phyloP scores from a whole-genome alignment of 257 asterid genomes.

The Verbascum thapsus region DNA sequence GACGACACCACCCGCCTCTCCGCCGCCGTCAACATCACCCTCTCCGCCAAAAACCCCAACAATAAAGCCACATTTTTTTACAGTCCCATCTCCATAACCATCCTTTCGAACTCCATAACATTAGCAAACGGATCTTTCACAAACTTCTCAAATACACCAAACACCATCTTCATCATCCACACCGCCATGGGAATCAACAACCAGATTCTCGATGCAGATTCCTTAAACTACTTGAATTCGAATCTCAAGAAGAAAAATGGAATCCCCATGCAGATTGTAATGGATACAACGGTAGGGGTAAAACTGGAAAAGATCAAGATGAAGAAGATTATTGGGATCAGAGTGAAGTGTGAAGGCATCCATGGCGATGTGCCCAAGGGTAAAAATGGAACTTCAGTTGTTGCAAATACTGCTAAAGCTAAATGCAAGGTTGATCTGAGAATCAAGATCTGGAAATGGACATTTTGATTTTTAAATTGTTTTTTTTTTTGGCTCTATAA shows the following conservation, averaged over 20 bases:
- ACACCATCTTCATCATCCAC: slow-evolving; percentile 47
- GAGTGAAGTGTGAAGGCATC: slow-evolving; percentile 68
- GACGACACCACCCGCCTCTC: slow-evolving; percentile 74
- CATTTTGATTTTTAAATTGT: slow-evolving; percentile 44
- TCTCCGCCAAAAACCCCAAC: slow-evolving; percentile 68
- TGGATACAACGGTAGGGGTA: slow-evolving; percentile 70
- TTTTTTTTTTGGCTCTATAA: background rate
- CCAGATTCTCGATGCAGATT: slow-evolving; percentile 56
- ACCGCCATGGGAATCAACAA: slow-evolving; percentile 38
- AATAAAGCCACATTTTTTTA: slow-evolving; percentile 48
- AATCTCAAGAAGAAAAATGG: slow-evolving; percentile 71
- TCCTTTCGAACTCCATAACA: slow-evolving; percentile 34
- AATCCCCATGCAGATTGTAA: slow-evolving; percentile 53
- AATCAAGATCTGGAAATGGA: slow-evolving; percentile 87
- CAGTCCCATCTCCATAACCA: slow-evolving; percentile 51
- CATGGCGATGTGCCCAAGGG: slow-evolving; percentile 69
- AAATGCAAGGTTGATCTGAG: slow-evolving; percentile 83
- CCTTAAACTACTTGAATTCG: slow-evolving; percentile 42
- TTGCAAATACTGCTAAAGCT: slow-evolving; percentile 48
- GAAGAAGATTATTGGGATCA: slow-evolving; percentile 74
- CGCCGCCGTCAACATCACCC: slow-evolving; percentile 57
- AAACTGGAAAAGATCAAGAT: slow-evolving; percentile 65
- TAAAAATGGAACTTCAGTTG: slow-evolving; percentile 43
- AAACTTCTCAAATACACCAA: slow-evolving; percentile 48
- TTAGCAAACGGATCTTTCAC: slow-evolving; percentile 55